phyloP scores from a whole-genome alignment of 768 basidiomycete species.

The Lepiota venenata region DNA sequence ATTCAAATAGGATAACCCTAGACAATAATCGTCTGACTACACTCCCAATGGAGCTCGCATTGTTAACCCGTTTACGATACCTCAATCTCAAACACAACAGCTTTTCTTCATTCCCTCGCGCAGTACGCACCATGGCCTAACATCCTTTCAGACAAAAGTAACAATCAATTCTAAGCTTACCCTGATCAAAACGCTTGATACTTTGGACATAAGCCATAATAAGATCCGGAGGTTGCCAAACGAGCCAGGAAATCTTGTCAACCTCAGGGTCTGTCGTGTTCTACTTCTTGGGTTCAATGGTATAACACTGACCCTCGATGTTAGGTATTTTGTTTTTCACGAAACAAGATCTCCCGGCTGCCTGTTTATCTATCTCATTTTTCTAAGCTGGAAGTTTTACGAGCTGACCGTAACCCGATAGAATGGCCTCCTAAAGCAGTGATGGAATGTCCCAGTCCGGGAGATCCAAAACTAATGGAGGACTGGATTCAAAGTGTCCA shows the following conservation, averaged over 20 bases:
- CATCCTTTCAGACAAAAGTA: not conserved
- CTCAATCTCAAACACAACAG: constrained; percentile 85
- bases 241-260: constrained; percentile 72
- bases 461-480: constrained; percentile 52
- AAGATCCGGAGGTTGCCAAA: constrained; percentile 78
- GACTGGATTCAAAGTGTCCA: constrained; percentile 73
- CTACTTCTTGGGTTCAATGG: not conserved
- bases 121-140: constrained; percentile 51
- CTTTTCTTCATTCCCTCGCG: constrained; percentile 80
- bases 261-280: constrained; percentile 57
- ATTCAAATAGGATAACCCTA: constrained; percentile 67
- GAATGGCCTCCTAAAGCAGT: constrained; percentile 83
- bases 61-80: constrained; percentile 74
- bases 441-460: constrained; percentile 39
- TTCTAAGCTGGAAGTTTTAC: constrained; percentile 68
- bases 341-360: constrained; percentile 78
- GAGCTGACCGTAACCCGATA: constrained; percentile 88
- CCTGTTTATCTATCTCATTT: constrained; percentile 81
- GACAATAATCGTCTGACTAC: constrained; percentile 80
- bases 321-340: constrained; percentile 83
- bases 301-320: constrained; percentile 1
- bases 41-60: constrained; percentile 71
- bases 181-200: constrained; percentile 83
- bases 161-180: constrained; percentile 57
- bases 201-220: constrained; percentile 92